phyloP scores from a whole-genome alignment of 2,329 filamentous ascomycete species.

The Calonectria multiphialidica region DNA sequence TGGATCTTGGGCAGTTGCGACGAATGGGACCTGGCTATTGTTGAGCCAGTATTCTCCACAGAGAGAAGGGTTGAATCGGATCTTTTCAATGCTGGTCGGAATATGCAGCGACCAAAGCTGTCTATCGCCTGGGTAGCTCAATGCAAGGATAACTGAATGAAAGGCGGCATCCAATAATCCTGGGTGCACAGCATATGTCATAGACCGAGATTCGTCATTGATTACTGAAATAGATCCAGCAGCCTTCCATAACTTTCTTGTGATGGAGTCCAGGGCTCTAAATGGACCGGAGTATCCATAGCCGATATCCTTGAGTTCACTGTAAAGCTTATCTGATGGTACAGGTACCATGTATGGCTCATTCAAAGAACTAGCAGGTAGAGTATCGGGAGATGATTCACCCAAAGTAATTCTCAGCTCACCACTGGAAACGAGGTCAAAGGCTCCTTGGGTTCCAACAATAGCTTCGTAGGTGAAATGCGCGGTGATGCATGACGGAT shows the following conservation, averaged over 20 bases:
- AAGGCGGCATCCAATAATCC: constrained; percentile 1
- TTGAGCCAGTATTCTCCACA: background rate
- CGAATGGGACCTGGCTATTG: background rate
- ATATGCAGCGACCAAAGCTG: constrained; percentile 8
- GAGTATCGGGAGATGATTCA: background rate
- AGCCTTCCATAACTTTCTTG: background rate
- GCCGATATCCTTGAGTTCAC: background rate
- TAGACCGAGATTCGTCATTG: background rate
- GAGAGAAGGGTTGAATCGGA: background rate
- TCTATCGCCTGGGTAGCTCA: background rate
- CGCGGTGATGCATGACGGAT: background rate
- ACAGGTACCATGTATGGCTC: constrained; percentile 4
- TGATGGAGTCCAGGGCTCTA: background rate
- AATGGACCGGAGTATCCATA: constrained; percentile 3
- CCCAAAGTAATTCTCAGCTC: background rate
- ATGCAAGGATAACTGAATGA: background rate
- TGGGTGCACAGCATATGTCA: background rate
- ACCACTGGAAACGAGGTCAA: background rate
- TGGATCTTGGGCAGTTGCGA: background rate
- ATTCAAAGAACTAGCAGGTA: background rate
- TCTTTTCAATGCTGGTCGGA: background rate
- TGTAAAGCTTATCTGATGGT: background rate
- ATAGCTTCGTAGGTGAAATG: constrained; percentile 1
- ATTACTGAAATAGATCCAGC: background rate
- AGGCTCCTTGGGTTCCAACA: background rate